A percentile compares a stretch with the other conserved stretches of the same genome.
Conservation (phyloP, 2,329 filamentous ascomycete species). For the Trichothecium roseum region DNA sequence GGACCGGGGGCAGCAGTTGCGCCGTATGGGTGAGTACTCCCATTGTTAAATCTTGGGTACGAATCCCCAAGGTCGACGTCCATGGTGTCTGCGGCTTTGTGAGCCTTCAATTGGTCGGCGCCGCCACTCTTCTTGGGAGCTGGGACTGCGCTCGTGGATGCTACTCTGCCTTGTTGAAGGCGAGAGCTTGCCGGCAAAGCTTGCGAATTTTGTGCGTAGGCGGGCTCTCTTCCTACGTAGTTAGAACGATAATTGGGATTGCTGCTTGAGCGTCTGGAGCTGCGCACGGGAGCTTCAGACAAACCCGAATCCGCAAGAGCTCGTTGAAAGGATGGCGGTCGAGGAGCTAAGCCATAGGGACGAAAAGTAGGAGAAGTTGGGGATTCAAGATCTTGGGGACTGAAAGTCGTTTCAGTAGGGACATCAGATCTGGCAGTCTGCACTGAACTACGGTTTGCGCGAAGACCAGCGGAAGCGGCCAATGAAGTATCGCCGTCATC, state of each 20-base stretch:
- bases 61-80: constrained; percentile 2
- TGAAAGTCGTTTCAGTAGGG: constrained; percentile 47
- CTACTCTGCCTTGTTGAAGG: constrained; percentile 28
- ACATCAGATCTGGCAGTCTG: constrained; percentile 47
- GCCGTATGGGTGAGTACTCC: not conserved
- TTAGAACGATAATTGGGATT: constrained; percentile 16
- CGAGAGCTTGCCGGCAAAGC: constrained; percentile 48
- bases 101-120: not conserved
- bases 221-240: constrained; percentile 23
- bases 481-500: constrained; percentile 12
- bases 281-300: constrained; percentile 27
- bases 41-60: not conserved
- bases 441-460: constrained; percentile 34
- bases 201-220: constrained; percentile 48
- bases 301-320: not conserved
- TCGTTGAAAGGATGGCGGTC: constrained; percentile 47
- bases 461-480: constrained; percentile 12
- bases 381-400: constrained; percentile 38
- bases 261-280: constrained; percentile 25
- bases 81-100: not conserved
- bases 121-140: too few species aligned
- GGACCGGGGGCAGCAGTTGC: not conserved
- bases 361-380: constrained; percentile 41
- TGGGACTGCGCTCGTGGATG: not conserved
- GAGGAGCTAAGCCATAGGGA: constrained; percentile 43